Percentiles rank a stretch among this genome's conserved stretches.
Evolutionary conservation across 140 eudicot genomes (phyloP).

Genomic region (Stevia rebaudiana): DNA sequence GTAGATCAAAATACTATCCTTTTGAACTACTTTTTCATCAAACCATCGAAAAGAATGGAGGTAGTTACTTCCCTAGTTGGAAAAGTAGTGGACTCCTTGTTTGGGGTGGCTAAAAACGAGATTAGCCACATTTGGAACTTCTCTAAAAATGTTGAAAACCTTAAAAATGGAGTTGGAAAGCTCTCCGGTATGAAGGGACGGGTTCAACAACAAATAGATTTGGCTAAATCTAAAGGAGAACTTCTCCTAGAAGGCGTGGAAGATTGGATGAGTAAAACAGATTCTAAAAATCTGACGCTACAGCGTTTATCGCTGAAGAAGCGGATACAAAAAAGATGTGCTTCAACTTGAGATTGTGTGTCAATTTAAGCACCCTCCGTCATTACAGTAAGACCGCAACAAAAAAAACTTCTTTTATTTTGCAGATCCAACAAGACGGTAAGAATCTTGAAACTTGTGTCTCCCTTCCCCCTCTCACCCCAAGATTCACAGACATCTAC

Average conservation of each 20-base stretch:
- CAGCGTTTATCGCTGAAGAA: not conserved
- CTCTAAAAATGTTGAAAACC: not conserved
- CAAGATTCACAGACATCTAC: not conserved
- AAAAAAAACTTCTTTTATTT: not conserved
- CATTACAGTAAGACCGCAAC: not conserved
- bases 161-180: not conserved
- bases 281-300: not conserved
- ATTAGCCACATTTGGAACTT: not conserved
- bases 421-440: not conserved
- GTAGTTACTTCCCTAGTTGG: no score
- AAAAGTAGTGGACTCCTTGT: not conserved
- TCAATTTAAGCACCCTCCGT: not conserved
- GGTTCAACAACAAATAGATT: slow-evolving; percentile 10
- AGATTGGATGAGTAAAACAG: slow-evolving; percentile 3
- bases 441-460: not conserved
- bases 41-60: no score
- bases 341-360: not conserved
- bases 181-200: not conserved
- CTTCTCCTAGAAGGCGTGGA: not conserved
- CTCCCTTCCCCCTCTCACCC: slow-evolving; percentile 4
- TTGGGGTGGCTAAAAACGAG: slow-evolving; percentile 4
- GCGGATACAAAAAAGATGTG: not conserved
- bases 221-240: not conserved
- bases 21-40: no score
- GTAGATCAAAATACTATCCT: no score